Conservation (phyloP, 2,329 filamentous ascomycete genomes). For the Cercospora zeae-maydis region DNA sequence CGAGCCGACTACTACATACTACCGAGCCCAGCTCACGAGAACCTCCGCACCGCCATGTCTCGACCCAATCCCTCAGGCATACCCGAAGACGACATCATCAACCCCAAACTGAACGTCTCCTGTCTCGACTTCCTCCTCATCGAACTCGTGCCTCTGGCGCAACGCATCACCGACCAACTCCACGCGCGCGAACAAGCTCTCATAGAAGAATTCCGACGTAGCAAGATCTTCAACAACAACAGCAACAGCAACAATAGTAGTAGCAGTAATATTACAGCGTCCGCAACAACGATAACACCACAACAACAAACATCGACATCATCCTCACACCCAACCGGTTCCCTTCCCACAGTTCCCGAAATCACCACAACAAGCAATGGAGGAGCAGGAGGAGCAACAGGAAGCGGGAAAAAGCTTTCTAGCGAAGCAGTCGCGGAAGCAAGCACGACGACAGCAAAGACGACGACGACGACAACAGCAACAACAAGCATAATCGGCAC, state of each 20-base stretch:
- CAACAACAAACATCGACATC: not conserved
- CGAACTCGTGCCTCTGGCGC: conserved; percentile 91
- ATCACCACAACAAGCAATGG: not conserved
- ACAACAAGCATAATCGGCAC: conserved; percentile 5
- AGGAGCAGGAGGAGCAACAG: conserved; percentile 1
- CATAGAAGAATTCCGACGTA: conserved; percentile 31
- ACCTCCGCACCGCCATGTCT: conserved; percentile 12
- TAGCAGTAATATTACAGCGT: conserved; percentile 6
- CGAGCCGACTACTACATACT: not conserved
- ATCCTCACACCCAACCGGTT: not conserved
- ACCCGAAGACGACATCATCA: conserved; percentile 25
- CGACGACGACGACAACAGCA: conserved; percentile 10
- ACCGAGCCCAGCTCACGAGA: not conserved
- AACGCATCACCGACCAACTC: conserved; percentile 75
- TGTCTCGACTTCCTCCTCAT: conserved; percentile 93
- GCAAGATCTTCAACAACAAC: conserved; percentile 28
- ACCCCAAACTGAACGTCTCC: conserved; percentile 62
- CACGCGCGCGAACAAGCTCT: conserved; percentile 50
- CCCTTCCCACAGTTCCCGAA: not conserved
- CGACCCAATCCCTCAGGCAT: conserved; percentile 11
- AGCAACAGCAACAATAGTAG: conserved; percentile 9
- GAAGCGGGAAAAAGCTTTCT: not conserved
- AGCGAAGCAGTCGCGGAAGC: conserved; percentile 6
- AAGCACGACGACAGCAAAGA: not conserved
- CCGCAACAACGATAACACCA: conserved; percentile 14